phyloP scores from a whole-genome alignment of 257 asterid species.

The Euphrasia confusa region DNA sequence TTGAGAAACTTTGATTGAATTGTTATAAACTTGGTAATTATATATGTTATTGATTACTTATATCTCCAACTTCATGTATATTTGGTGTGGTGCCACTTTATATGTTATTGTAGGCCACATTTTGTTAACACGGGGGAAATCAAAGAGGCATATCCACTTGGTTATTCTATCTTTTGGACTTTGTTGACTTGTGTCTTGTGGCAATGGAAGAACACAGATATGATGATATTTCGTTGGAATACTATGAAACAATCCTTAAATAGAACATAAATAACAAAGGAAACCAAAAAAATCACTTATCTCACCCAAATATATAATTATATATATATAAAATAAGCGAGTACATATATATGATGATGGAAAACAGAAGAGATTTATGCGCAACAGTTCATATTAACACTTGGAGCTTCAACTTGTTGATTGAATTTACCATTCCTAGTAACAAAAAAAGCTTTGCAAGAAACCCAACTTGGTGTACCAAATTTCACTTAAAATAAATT shows the following conservation, averaged over 20 bases:
- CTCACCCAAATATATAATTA: no score
- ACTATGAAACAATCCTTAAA: neutral
- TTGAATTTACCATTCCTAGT: constrained; percentile 32
- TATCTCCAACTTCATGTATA: no score
- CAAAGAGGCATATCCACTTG: constrained; percentile 18
- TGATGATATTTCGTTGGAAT: no score
- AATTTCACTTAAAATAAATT: no score
- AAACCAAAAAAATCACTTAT: neutral
- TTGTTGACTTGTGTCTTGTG: neutral
- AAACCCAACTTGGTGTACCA: constrained; percentile 19
- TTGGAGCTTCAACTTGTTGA: constrained; percentile 20
- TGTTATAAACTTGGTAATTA: no score
- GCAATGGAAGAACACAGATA: neutral
- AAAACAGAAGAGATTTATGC: constrained; percentile 28
- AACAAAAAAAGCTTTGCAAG: constrained; percentile 23
- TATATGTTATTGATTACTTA: no score
- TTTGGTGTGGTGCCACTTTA: no score
- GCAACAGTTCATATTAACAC: constrained; percentile 41
- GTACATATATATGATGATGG: no score
- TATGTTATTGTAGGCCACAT: no score
- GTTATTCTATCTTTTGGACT: neutral
- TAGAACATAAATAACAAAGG: no score
- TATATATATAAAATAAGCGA: no score
- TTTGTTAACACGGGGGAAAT: constrained; percentile 1
- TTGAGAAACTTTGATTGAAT: no score